phyloP scores from a whole-genome alignment of 495 filamentous ascomycete genomes.

The Neurospora sp. region DNA sequence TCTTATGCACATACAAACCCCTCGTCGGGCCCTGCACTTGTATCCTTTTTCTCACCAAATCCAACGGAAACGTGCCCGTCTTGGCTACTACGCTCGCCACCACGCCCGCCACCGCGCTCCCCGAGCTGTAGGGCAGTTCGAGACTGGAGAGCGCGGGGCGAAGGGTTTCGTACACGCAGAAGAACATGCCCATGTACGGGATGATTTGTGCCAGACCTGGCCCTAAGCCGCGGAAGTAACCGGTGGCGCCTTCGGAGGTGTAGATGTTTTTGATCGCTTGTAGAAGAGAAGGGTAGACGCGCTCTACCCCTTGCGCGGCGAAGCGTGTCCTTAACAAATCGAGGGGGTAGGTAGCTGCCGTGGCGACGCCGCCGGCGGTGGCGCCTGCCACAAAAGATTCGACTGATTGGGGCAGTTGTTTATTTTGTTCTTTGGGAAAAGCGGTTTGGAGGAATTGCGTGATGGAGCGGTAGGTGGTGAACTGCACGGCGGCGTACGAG shows the following conservation, averaged over 20 bases:
- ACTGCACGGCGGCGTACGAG: constrained; percentile 78
- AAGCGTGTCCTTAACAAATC: constrained; percentile 92
- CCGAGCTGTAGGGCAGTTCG: constrained; percentile 60
- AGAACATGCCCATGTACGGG: constrained; percentile 95
- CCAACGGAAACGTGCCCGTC: constrained; percentile 86
- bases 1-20: constrained; percentile 65
- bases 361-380: constrained; percentile 67
- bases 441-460: constrained; percentile 47
- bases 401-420: constrained; percentile 40
- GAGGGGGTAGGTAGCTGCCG: constrained; percentile 79
- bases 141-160: constrained; percentile 41
- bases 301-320: constrained; percentile 83
- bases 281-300: constrained; percentile 61
- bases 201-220: constrained; percentile 80
- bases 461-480: constrained; percentile 73
- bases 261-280: constrained; percentile 61
- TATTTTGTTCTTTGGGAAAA: constrained; percentile 22
- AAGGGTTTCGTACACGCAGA: constrained; percentile 73
- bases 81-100: constrained; percentile 73
- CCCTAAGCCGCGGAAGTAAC: constrained; percentile 78
- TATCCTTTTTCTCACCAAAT: constrained; percentile 82
- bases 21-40: constrained; percentile 92
- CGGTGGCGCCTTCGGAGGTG: constrained; percentile 59
- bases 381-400: constrained; percentile 74
- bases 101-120: constrained; percentile 73